phyloP scores from a whole-genome alignment of 1,139 yeast genomes.

The Yamadazyma conglobata region DNA sequence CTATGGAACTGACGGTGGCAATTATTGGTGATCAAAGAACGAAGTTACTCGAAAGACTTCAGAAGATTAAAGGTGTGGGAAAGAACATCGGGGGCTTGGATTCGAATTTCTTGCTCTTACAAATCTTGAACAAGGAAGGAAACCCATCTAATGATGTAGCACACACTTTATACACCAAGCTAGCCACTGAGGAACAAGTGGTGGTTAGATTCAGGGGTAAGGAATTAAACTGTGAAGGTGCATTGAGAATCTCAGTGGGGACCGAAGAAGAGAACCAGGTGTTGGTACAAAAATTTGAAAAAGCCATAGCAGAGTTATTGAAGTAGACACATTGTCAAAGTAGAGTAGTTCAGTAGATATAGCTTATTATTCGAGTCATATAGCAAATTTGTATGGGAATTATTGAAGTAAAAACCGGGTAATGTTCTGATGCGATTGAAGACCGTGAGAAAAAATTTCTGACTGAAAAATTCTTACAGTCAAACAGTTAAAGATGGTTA shows the following conservation, averaged over 20 bases:
- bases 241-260: conserved; percentile 83
- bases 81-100: conserved; percentile 81
- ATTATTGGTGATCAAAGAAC: conserved; percentile 54
- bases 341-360: not conserved
- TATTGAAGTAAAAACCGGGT: not conserved
- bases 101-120: conserved; percentile 77
- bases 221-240: conserved; percentile 86
- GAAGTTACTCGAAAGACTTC: conserved; percentile 49
- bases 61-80: conserved; percentile 60
- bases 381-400: conserved; percentile 2
- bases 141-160: conserved; percentile 72
- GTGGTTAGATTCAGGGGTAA: conserved; percentile 89
- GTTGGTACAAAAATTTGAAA: conserved; percentile 50
- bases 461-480: too few species aligned
- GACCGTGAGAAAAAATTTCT: conserved; percentile 1
- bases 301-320: conserved; percentile 3
- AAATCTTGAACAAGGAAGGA: conserved; percentile 61
- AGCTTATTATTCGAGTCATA: not conserved
- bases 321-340: not conserved
- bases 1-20: conserved; percentile 55
- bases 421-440: conserved; percentile 1
- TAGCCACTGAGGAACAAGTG: conserved; percentile 72
- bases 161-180: conserved; percentile 52
- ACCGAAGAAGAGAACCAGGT: conserved; percentile 67
- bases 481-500: conserved; percentile 75